Evolutionary conservation across 768 basidiomycete species (phyloP).

Genomic region (Mycena belliarum): DNA sequence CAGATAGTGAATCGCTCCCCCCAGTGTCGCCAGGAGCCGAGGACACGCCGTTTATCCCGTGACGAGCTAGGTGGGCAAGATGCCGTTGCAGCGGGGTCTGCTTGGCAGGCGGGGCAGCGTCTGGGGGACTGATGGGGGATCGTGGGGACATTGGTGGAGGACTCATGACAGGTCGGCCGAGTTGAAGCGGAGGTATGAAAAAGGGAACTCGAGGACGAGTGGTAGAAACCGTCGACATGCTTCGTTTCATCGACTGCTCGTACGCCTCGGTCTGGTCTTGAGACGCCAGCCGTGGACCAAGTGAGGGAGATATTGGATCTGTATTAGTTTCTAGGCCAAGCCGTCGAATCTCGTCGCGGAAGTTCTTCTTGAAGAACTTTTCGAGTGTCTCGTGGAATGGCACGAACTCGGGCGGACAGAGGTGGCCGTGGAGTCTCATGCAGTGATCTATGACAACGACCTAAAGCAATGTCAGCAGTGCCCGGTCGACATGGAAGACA

Average conservation of each 20-base stretch:
- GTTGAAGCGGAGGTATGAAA: slow-evolving; percentile 53
- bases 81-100: slow-evolving; percentile 80
- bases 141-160: slow-evolving; percentile 46
- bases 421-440: slow-evolving; percentile 75
- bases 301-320: slow-evolving; percentile 44
- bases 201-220: slow-evolving; percentile 39
- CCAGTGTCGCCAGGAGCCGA: slow-evolving; percentile 70
- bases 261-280: slow-evolving; percentile 50
- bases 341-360: slow-evolving; percentile 77
- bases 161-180: slow-evolving; percentile 46
- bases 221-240: slow-evolving; percentile 47
- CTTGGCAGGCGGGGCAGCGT: slow-evolving; percentile 37
- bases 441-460: slow-evolving; percentile 82
- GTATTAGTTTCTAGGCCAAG: slow-evolving; percentile 60
- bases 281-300: slow-evolving; percentile 39
- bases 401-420: slow-evolving; percentile 88
- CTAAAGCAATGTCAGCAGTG: slow-evolving; percentile 33
- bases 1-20: slow-evolving; percentile 60
- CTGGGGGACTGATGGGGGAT: slow-evolving; percentile 32
- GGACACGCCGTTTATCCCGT: slow-evolving; percentile 81
- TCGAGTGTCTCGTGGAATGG: slow-evolving; percentile 90
- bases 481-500: not conserved
- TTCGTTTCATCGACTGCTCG: slow-evolving; percentile 50
- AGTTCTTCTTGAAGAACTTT: slow-evolving; percentile 83
- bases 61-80: slow-evolving; percentile 77